Base-by-base conservation (phyloP, 495 filamentous ascomycete species). In the Zalerion maritima region DNA sequence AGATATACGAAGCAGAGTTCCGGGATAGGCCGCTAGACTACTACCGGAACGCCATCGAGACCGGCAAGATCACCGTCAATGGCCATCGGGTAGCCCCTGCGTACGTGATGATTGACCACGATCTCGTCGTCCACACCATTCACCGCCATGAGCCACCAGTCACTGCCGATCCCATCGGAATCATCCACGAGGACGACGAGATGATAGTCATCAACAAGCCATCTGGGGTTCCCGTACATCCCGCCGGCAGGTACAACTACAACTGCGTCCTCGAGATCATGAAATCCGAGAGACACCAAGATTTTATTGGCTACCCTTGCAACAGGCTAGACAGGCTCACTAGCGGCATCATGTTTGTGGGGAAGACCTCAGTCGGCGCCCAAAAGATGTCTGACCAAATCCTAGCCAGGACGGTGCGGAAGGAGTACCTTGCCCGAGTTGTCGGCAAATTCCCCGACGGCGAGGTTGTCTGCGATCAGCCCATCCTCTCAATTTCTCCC, bases 181-280 rank as follows among this genome's bases (percentile, higher is more conserved):
- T 92, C 24, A 71, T 96, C 21, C 77, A 91, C 49, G 89, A 97
- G 54, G 81, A 91, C 41, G 72, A 91, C 10, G 75, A 81, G 35
- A 72, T 96, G 55, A 74, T 96, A 18, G 85, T 94, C 29, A 92
- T 97, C 46, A 84, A 93, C 56, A 97, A 97, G 54, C 89, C 89
- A 1, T 76, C 89, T 13, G 89, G 89, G 7, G 68, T 97, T 12
- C 89, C 89, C 0, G 89, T 97, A 0, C 89, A 97, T 52, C 75
- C 89, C 10, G 86, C 89, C 7, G 89, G 89, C 8, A 75, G 89
- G 13, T 97, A 97, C 55, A 80, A 86, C 52, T 92, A 78, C 62
- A 96, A 97, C 52, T 80, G 81, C 2, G 64, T 97, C 22, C 64
- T 93, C 13, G 87, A 97, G 59, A 93, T 97, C 38, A 74, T 97